Evolutionary conservation across 2,329 filamentous ascomycete species (phyloP).

Genomic region (Peltaster fructicola): DNA sequence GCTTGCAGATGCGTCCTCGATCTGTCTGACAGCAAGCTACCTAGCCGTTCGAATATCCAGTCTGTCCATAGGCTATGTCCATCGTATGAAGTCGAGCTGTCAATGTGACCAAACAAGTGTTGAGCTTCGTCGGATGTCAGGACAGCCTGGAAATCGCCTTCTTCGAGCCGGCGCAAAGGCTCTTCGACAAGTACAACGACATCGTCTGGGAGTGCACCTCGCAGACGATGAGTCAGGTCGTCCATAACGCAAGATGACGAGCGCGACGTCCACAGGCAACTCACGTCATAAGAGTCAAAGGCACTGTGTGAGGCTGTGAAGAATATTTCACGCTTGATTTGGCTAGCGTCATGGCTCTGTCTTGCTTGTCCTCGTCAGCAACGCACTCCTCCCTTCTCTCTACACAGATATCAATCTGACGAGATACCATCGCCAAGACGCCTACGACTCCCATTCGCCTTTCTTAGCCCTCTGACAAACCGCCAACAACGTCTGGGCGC

Average conservation of each 20-base stretch:
- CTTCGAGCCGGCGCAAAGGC: constrained; percentile 22
- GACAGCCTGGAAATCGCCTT: constrained; percentile 24
- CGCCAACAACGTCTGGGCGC: constrained; percentile 39
- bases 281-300: too few species aligned
- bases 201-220: constrained; percentile 24
- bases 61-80: too few species aligned
- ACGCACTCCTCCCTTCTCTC: too few species aligned
- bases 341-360: too few species aligned
- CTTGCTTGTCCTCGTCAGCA: too few species aligned
- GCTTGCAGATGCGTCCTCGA: constrained; percentile 23
- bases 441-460: constrained; percentile 26
- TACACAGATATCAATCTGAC: too few species aligned
- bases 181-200: constrained; percentile 21
- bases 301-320: too few species aligned
- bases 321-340: too few species aligned
- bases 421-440: too few species aligned
- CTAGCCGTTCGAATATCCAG: constrained; percentile 26
- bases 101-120: constrained; percentile 1
- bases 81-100: not conserved
- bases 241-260: too few species aligned
- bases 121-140: constrained; percentile 21
- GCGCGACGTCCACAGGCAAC: too few species aligned
- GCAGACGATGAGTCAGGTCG: constrained; percentile 23
- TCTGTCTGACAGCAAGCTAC: constrained; percentile 20
- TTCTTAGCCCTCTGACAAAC: constrained; percentile 35